phyloP scores from a whole-genome alignment of 2,329 filamentous ascomycete species.

The Arthrobotrys entomopaga region DNA sequence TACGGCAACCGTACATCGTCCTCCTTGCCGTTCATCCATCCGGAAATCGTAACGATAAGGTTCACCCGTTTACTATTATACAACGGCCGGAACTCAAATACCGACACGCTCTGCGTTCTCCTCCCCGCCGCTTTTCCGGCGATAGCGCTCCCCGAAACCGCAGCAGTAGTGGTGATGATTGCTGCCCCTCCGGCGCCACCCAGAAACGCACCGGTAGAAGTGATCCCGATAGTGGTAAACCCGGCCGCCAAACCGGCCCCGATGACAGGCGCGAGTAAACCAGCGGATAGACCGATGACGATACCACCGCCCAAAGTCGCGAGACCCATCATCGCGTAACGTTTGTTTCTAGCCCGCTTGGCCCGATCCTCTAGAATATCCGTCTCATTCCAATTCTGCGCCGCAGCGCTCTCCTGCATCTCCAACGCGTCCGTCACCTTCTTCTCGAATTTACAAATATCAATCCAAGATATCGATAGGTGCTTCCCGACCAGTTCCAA shows the following conservation, averaged over 20 bases:
- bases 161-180: slow-evolving; percentile 89
- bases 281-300: slow-evolving; percentile 81
- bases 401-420: slow-evolving; percentile 86
- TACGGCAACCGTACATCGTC: slow-evolving; percentile 96
- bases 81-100: slow-evolving; percentile 93
- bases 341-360: slow-evolving; percentile 81
- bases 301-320: slow-evolving; percentile 88
- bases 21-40: slow-evolving; percentile 98
- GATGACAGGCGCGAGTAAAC: slow-evolving; percentile 79
- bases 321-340: slow-evolving; percentile 88
- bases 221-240: slow-evolving; percentile 92
- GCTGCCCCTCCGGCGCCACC: slow-evolving; percentile 92
- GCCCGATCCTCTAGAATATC: slow-evolving; percentile 88
- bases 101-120: slow-evolving; percentile 89
- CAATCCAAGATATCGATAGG: slow-evolving; percentile 85
- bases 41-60: slow-evolving; percentile 90
- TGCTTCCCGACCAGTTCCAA: slow-evolving; percentile 83
- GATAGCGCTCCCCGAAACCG: slow-evolving; percentile 85
- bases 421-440: slow-evolving; percentile 94
- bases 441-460: slow-evolving; percentile 97
- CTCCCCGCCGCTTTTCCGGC: slow-evolving; percentile 85
- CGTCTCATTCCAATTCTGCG: slow-evolving; percentile 97
- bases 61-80: slow-evolving; percentile 99
- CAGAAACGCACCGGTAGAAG: slow-evolving; percentile 86
- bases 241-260: slow-evolving; percentile 90